These are phyloP conservation scores for Ogataea methanolica DNA, from an alignment of 805 yeast species.

Conservation along the genomic window DNA sequence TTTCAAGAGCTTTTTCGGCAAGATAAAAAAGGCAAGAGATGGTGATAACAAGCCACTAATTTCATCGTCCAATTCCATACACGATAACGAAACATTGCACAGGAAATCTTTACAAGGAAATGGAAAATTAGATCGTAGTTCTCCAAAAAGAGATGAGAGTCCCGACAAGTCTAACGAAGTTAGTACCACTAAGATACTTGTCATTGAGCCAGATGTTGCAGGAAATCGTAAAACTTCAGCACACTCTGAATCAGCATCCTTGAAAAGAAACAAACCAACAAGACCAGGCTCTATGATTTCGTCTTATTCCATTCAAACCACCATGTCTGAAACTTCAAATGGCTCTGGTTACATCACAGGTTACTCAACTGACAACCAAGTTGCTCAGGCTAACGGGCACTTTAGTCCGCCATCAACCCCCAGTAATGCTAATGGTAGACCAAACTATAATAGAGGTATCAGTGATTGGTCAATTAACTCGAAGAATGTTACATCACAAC, in stretches of 20 bases:
- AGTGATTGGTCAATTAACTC: conserved; percentile 30
- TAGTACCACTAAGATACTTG: conserved; percentile 12
- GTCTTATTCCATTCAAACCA: conserved; percentile 44
- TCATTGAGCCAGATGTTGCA: conserved; percentile 14
- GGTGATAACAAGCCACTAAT: not conserved
- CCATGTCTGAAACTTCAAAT: conserved; percentile 49
- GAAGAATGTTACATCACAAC: conserved; percentile 19
- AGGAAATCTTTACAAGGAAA: not conserved
- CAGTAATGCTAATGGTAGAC: conserved; percentile 11
- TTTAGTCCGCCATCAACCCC: not conserved
- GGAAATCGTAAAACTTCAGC: conserved; percentile 9
- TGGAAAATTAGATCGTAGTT: too few relatives aligned
- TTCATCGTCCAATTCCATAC: not conserved
- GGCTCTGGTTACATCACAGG: conserved; percentile 34
- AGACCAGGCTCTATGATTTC: conserved; percentile 52
- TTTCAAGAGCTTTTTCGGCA: conserved; percentile 8
- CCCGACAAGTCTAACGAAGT: too few relatives aligned
- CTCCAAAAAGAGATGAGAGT: too few relatives aligned
- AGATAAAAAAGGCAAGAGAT: conserved; percentile 6
- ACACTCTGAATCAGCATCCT: not conserved
- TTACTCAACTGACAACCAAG: conserved; percentile 30
- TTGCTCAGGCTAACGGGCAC: conserved; percentile 1
- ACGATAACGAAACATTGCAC: not conserved
- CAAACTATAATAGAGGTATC: conserved; percentile 25
- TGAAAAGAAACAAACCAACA: conserved; percentile 21